phyloP scores from a whole-genome alignment of 2,329 filamentous ascomycete genomes.

The Dothiorella sarmentorum region DNA sequence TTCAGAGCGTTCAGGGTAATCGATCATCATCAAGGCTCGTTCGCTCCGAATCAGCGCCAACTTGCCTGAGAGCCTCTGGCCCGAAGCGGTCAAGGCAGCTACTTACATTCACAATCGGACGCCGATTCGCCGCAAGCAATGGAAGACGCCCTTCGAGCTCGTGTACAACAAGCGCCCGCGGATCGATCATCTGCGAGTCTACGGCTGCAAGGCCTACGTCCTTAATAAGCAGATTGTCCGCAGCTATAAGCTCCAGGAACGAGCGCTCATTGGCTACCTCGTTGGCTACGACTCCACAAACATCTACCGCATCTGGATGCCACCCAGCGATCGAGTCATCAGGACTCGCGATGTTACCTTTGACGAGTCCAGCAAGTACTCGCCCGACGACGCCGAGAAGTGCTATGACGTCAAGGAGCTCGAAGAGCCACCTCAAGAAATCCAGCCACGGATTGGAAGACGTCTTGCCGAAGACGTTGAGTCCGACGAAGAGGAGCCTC shows the following conservation, averaged over 20 bases:
- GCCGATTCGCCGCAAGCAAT: conserved; percentile 17
- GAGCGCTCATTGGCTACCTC: conserved; percentile 22
- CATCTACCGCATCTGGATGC: conserved; percentile 22
- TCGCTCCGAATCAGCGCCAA: conserved; percentile 10
- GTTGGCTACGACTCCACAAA: conserved; percentile 23
- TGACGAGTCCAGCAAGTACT: background rate
- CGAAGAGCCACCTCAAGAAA: background rate
- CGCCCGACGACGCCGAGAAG: background rate
- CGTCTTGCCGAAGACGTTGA: background rate
- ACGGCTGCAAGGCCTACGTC: conserved; percentile 20
- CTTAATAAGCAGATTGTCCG: conserved; percentile 3
- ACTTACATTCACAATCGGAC: conserved; percentile 22
- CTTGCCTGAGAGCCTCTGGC: conserved; percentile 17
- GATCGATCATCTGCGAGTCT: conserved; percentile 18
- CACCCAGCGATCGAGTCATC: conserved; percentile 13
- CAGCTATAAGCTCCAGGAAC: background rate
- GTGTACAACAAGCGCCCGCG: conserved; percentile 19
- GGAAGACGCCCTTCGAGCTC: conserved; percentile 24
- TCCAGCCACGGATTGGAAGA: background rate
- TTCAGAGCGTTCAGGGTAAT: conserved; percentile 18
- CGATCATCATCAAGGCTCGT: conserved; percentile 18
- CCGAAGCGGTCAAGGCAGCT: conserved; percentile 18
- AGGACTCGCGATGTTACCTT: conserved; percentile 18
- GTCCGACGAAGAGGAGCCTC: background rate
- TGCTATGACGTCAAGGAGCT: background rate